A percentile compares a stretch with the other conserved stretches of the same genome.
phyloP scores from a whole-genome alignment of 2,329 filamentous ascomycete species.

The Stagonosporopsis vannaccii region DNA sequence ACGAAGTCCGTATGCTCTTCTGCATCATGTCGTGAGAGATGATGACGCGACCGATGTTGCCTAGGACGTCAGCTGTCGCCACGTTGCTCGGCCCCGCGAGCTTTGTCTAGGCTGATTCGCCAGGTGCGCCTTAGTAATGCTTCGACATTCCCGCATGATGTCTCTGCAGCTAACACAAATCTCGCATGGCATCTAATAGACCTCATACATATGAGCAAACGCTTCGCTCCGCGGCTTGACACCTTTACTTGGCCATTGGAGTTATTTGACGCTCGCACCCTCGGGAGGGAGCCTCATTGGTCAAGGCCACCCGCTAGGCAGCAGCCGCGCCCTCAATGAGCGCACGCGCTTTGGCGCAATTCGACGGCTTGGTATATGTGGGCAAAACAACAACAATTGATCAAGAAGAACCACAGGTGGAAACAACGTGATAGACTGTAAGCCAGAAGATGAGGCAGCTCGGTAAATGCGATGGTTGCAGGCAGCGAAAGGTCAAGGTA shows the following conservation, averaged over 20 bases:
- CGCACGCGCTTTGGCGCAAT: too few relatives aligned
- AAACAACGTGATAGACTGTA: not conserved
- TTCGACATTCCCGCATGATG: not conserved
- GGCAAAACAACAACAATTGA: not conserved
- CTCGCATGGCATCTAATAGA: too few relatives aligned
- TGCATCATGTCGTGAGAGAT: not conserved
- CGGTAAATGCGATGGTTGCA: slow-evolving; percentile 12
- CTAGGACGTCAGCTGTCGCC: not conserved
- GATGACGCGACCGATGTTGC: not conserved
- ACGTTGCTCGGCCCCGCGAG: not conserved
- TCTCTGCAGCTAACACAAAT: not conserved
- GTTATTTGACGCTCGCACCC: too few relatives aligned
- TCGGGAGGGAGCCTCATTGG: too few relatives aligned
- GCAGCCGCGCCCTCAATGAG: too few relatives aligned
- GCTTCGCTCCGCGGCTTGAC: too few relatives aligned
- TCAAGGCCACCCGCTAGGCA: too few relatives aligned
- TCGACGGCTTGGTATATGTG: too few relatives aligned
- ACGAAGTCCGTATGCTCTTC: too few relatives aligned
- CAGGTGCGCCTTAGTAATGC: not conserved
- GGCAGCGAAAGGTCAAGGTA: slow-evolving; percentile 15
- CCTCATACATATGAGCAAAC: too few relatives aligned
- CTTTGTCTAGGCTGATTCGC: not conserved
- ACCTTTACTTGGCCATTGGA: too few relatives aligned
- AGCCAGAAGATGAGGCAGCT: not conserved
- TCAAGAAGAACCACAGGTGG: not conserved